A percentile compares a stretch with the other conserved stretches of the same genome.
Conservation (phyloP, 352 stramenopile species). For the Pythium sukuiense region DNA sequence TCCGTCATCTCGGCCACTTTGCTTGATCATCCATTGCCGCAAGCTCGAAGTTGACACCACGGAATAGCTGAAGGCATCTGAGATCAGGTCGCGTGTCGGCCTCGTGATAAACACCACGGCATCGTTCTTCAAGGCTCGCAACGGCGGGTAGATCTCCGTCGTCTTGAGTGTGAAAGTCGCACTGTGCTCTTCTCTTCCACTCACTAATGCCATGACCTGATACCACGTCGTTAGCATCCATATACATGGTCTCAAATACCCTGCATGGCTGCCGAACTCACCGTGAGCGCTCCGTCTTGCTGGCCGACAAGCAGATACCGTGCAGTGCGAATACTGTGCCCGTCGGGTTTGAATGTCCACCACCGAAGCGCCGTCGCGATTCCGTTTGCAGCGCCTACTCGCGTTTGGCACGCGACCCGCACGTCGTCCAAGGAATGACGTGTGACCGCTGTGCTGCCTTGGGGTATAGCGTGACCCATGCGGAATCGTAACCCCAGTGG, state of each 20-base stretch:
- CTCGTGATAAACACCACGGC: slow-evolving; percentile 1
- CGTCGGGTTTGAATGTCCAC: slow-evolving; percentile 6
- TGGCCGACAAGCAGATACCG: slow-evolving; percentile 19
- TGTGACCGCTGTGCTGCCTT: neutral
- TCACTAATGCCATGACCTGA: slow-evolving; percentile 5
- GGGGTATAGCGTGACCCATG: slow-evolving; percentile 27
- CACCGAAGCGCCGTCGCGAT: slow-evolving; percentile 12
- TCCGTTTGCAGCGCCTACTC: neutral
- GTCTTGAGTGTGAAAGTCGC: slow-evolving; percentile 1
- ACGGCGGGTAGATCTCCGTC: slow-evolving; percentile 17
- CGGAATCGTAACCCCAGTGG: slow-evolving; percentile 28
- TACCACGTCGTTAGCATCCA: neutral
- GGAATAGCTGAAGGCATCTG: neutral
- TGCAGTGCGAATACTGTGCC: neutral
- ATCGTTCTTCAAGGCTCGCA: slow-evolving; percentile 22
- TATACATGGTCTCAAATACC: no score
- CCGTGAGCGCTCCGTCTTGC: slow-evolving; percentile 17
- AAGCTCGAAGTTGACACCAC: slow-evolving; percentile 1
- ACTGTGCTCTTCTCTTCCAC: neutral
- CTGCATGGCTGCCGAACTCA: neutral
- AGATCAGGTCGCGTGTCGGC: neutral
- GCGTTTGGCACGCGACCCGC: slow-evolving; percentile 26
- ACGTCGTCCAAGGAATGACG: slow-evolving; percentile 40
- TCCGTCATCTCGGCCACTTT: neutral
- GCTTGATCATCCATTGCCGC: slow-evolving; percentile 9